These are phyloP conservation scores for Diaporthe nobilis DNA, from an alignment of 2,329 filamentous ascomycete species.

Conservation along the genomic window DNA sequence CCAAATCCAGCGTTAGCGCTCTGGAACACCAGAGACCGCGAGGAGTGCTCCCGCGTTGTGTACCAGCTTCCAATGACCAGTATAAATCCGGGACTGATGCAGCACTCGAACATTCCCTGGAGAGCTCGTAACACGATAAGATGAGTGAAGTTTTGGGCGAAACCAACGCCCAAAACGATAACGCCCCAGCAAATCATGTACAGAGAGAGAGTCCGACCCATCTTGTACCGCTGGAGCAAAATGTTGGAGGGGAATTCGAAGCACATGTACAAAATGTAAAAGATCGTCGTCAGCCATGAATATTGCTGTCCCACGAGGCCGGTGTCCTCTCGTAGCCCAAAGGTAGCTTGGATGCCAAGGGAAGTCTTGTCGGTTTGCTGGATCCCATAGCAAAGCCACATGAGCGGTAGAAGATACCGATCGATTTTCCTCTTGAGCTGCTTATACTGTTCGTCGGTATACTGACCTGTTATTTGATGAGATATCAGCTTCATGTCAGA, in stretches of 20 bases:
- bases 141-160: slow-evolving; percentile 55
- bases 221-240: slow-evolving; percentile 47
- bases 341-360: slow-evolving; percentile 55
- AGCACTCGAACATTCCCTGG: slow-evolving; percentile 56
- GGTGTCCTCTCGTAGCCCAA: slow-evolving; percentile 52
- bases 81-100: slow-evolving; percentile 56
- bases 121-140: slow-evolving; percentile 53
- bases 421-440: slow-evolving; percentile 59
- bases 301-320: slow-evolving; percentile 47
- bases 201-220: slow-evolving; percentile 46
- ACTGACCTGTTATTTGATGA: slow-evolving; percentile 40
- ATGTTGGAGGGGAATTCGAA: slow-evolving; percentile 52
- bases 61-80: slow-evolving; percentile 56
- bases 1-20: slow-evolving; percentile 56
- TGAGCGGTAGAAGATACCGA: slow-evolving; percentile 60
- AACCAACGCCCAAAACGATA: slow-evolving; percentile 55
- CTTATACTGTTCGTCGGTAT: slow-evolving; percentile 56
- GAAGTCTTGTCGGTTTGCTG: slow-evolving; percentile 64
- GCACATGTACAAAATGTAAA: slow-evolving; percentile 52
- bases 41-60: slow-evolving; percentile 55
- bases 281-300: slow-evolving; percentile 51
- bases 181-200: slow-evolving; percentile 51
- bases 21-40: slow-evolving; percentile 53
- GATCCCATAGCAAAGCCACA: slow-evolving; percentile 64
- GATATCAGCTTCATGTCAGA: background rate